Evolutionary conservation across 2,329 filamentous ascomycete genomes (phyloP), one percentile per base, ranked within the genome.

Genomic region (Pyrenochaeta sp.): DNA sequence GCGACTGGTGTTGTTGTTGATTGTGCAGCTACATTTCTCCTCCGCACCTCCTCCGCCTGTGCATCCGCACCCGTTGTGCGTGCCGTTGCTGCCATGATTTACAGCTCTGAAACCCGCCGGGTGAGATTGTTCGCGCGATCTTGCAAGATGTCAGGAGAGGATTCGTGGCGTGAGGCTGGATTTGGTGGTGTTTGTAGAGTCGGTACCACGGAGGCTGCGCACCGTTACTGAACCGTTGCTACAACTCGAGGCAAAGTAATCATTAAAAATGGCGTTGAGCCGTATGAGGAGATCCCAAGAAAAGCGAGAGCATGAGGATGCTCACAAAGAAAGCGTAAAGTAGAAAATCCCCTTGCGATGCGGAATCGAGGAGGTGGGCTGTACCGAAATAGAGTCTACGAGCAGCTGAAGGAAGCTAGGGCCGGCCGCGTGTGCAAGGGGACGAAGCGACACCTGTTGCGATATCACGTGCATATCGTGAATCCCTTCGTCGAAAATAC

Each of bases 21-120:
- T 34, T 72, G 69, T 50, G 65, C 62, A 54, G 75, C 67, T 22
- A 80, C 77, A 72, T 80, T 81, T 71, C 81, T 80, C 66, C 78
- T 80, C 71, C 80, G 75, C 67, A 82, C 69, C 65, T 80, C 80
- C 43, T 81, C 80, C 49, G 74, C 65, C 56, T 79, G 78, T 45
- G 69, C 67, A 57, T 82, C 77, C 5, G 74, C 71, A 62, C 80
- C 81, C 5, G 79, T 80, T 54, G 75, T 64, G 52, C 61, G 71
- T 56, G 69, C 71, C n/a, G 65, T 52, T 48, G 69, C 57, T 47
- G 71, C 65, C 75, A 77, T 77, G 52, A 27, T 72, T 40, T 49
- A 39, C 36, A 24, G 36, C 40, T 44, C 6, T 5, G 40, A 34
- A 13, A 15, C 30, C 30, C 34, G 51, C 44, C 25, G n/a, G 24